These are phyloP conservation scores for Dichotomopilus funicola DNA, from an alignment of 2,329 filamentous ascomycete species.

Conservation along the genomic window DNA sequence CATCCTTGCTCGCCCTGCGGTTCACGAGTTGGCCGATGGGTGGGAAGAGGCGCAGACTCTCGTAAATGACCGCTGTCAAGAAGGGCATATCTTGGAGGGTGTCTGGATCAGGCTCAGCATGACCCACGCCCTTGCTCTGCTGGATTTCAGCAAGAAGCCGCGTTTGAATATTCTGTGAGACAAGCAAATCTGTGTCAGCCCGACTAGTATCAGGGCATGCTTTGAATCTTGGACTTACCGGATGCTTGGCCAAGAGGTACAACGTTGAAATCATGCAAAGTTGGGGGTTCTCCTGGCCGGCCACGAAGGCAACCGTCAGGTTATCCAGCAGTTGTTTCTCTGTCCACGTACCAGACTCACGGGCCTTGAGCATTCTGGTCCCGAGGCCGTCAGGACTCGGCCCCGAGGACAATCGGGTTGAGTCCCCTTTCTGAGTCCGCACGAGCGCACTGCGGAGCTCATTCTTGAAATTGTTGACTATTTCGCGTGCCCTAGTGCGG, in stretches of 20 bases:
- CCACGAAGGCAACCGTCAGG: constrained; percentile 17
- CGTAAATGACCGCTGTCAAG: constrained; percentile 39
- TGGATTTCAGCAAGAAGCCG: constrained; percentile 7
- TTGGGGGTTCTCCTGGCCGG: constrained; percentile 19
- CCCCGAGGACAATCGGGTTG: not conserved
- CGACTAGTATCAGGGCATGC: too few relatives aligned
- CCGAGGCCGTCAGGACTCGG: constrained; percentile 6
- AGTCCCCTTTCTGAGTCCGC: not conserved
- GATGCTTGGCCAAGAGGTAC: constrained; percentile 17
- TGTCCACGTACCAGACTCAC: constrained; percentile 9
- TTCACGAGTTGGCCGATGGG: constrained; percentile 46
- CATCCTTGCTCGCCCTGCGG: constrained; percentile 23
- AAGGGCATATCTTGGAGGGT: constrained; percentile 32
- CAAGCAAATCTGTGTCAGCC: not conserved
- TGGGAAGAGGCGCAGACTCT: constrained; percentile 42
- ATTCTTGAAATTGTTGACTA: constrained; percentile 12
- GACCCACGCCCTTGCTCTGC: not conserved
- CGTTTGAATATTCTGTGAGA: constrained; percentile 26
- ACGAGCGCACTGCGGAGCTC: constrained; percentile 12
- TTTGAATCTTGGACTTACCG: constrained; percentile 2
- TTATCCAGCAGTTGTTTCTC: constrained; percentile 18
- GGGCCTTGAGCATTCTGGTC: constrained; percentile 11
- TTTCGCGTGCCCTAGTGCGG: constrained; percentile 7
- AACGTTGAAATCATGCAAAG: constrained; percentile 20
- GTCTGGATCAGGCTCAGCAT: constrained; percentile 6